Evolutionary conservation across 164 flowering plant genomes (phyloP), one percentile per base, ranked within the genome.

Genomic region (Dillenia turbinata): DNA sequence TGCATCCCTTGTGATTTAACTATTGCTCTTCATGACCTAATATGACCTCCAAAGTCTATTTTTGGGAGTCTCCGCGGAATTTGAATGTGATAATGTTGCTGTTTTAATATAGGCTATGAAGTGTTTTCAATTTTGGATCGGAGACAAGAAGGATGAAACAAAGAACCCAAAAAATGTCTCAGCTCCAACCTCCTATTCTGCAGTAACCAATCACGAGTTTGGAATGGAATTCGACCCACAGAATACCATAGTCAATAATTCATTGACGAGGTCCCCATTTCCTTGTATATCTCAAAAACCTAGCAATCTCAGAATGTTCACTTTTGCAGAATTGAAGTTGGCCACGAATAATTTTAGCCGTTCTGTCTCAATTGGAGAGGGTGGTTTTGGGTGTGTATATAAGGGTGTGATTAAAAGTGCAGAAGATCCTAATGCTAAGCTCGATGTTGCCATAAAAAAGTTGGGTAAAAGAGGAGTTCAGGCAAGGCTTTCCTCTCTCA

Each of bases 321-420:
- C 89, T 3, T 66, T 79, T 61, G 45, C 86, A 1, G 98, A 89
- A 56, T 79, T 94, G 8, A 91, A 81, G 69, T 63, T 74, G 9
- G 88, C 85, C 58, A 89, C 98, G 9, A 94, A 73, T 71, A 81
- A 76, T 66, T 94, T 91, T 69, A 84, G 84, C 72, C 88, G 83
- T 17, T 78, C 91, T 5, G 69, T 67, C 45, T 70, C 83, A 85
- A 45, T 94, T 19, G 98, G 98, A n/a, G 98, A 94, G 61, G 98
- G 98, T 53, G 98, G 98, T 46, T 94, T 94, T 63, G 97, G 98
- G 26, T 79, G 95, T 71, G 98, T 94, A 45, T 94, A 78, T 60
- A 83, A 69, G 65, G 99, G 94, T 51, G 48, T 71, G n/a, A 79
- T 95, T 49, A 86, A 71, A 74, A 75, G 65, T 59, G 58, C 69